phyloP scores from a whole-genome alignment of 352 stramenopile species.

The Pythium coloratum region DNA sequence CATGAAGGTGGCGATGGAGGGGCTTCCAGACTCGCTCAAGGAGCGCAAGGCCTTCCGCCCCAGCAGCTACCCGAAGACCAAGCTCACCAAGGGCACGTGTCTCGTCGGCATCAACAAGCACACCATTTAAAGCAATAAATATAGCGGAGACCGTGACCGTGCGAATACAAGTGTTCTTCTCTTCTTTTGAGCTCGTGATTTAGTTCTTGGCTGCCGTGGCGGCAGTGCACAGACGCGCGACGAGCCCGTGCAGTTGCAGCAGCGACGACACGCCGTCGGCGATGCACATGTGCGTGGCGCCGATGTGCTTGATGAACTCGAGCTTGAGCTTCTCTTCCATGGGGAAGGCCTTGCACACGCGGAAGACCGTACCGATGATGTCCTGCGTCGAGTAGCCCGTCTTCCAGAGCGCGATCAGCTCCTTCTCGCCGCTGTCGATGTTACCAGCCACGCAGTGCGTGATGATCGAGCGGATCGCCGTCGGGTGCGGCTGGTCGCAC shows the following conservation, averaged over 20 bases:
- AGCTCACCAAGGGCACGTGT: slow-evolving; percentile 73
- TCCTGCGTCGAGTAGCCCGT: slow-evolving; percentile 95
- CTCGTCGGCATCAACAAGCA: slow-evolving; percentile 79
- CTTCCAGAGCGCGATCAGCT: slow-evolving; percentile 70
- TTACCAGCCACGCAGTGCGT: slow-evolving; percentile 75
- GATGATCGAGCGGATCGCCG: slow-evolving; percentile 67
- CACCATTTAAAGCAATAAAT: slow-evolving; percentile 41
- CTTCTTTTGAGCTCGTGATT: background rate
- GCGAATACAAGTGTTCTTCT: slow-evolving; percentile 10
- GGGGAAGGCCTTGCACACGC: slow-evolving; percentile 89
- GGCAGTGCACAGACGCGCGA: slow-evolving; percentile 69
- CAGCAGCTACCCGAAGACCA: slow-evolving; percentile 62
- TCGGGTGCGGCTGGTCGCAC: slow-evolving; percentile 96
- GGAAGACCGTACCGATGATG: slow-evolving; percentile 98
- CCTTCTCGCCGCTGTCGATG: slow-evolving; percentile 79
- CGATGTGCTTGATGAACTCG: slow-evolving; percentile 91
- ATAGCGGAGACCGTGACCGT: background rate
- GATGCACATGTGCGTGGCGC: slow-evolving; percentile 94
- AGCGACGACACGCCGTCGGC: slow-evolving; percentile 90
- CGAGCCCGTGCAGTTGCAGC: slow-evolving; percentile 95
- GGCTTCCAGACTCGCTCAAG: slow-evolving; percentile 53
- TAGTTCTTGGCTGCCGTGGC: slow-evolving; percentile 29
- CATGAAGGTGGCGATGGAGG: slow-evolving; percentile 63
- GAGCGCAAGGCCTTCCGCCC: slow-evolving; percentile 76
- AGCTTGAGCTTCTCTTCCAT: slow-evolving; percentile 87